Conservation (phyloP, 371 early-diverging fungal genomes). For the Caulochytrium protostelioides region DNA sequence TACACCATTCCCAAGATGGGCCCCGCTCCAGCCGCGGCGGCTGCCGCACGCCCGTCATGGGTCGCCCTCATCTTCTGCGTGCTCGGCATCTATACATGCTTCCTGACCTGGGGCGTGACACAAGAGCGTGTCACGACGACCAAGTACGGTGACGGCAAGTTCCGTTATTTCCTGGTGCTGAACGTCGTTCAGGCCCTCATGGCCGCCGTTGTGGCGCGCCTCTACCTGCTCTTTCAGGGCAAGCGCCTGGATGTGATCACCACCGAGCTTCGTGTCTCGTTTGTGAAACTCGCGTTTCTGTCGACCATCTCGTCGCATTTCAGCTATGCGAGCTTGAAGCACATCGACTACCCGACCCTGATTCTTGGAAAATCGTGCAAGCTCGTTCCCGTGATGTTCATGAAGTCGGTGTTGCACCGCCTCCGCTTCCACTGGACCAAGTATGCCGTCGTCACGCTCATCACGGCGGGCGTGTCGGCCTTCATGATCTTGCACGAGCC, state of each 20-base stretch:
- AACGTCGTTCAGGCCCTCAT: constrained; percentile 48
- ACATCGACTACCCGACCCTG: constrained; percentile 93
- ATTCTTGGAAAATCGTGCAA: constrained; percentile 94
- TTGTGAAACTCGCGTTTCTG: constrained; percentile 51
- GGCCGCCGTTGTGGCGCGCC: constrained; percentile 31
- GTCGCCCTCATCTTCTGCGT: constrained; percentile 48
- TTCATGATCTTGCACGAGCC: constrained; percentile 65
- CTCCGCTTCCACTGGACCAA: constrained; percentile 58
- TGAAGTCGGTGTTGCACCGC: constrained; percentile 79
- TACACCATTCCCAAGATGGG: too few species aligned
- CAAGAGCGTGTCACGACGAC: constrained; percentile 81
- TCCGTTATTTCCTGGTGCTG: constrained; percentile 64
- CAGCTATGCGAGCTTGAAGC: constrained; percentile 74
- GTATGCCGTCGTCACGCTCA: constrained; percentile 57
- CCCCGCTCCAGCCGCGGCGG: too few species aligned
- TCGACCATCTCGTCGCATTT: constrained; percentile 68
- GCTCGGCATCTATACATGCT: constrained; percentile 78
- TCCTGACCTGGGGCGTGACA: constrained; percentile 80
- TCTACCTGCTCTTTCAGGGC: constrained; percentile 40
- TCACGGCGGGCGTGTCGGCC: constrained; percentile 70
- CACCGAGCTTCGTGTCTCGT: constrained; percentile 22
- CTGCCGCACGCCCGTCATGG: background rate
- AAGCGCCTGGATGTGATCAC: constrained; percentile 1
- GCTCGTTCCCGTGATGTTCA: constrained; percentile 83
- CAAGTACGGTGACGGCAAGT: constrained; percentile 42